Percentiles rank a stretch among this genome's conserved stretches.
These are phyloP conservation scores for Pseudocercospora fuligena DNA, from an alignment of 2,329 filamentous ascomycete species.

Conservation along the genomic window DNA sequence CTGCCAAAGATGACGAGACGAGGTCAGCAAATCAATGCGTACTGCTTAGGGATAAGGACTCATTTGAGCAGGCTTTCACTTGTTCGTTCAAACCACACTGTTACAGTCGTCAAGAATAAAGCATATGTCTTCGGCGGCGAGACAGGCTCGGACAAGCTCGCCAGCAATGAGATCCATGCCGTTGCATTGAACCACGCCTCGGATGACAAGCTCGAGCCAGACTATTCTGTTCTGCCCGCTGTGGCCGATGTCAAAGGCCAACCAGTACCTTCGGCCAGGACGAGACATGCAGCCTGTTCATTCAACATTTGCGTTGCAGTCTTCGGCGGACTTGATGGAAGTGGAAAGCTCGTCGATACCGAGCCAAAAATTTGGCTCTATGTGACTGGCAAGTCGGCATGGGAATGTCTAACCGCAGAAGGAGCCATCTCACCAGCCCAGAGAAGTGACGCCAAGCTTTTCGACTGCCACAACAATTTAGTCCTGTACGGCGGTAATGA, in stretches of 20 bases:
- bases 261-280: conserved; percentile 42
- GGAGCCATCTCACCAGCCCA: conserved; percentile 37
- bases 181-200: conserved; percentile 41
- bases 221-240: conserved; percentile 51
- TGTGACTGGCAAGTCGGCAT: conserved; percentile 39
- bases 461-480: conserved; percentile 37
- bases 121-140: conserved; percentile 53
- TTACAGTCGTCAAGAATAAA: conserved; percentile 48
- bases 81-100: conserved; percentile 44
- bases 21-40: conserved; percentile 20
- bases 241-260: conserved; percentile 40
- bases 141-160: conserved; percentile 33
- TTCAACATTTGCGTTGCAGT: conserved; percentile 47
- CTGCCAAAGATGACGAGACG: conserved; percentile 43
- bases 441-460: conserved; percentile 34
- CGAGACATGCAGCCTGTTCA: conserved; percentile 47
- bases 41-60: not conserved
- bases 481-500: conserved; percentile 38
- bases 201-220: conserved; percentile 40
- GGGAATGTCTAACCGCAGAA: conserved; percentile 34
- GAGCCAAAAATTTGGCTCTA: conserved; percentile 49
- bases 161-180: conserved; percentile 49
- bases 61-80: conserved; percentile 33
- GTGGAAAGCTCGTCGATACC: conserved; percentile 42
- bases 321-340: conserved; percentile 46